Evolutionary conservation across 352 stramenopile species (phyloP).

Genomic region (Albugo candida): DNA sequence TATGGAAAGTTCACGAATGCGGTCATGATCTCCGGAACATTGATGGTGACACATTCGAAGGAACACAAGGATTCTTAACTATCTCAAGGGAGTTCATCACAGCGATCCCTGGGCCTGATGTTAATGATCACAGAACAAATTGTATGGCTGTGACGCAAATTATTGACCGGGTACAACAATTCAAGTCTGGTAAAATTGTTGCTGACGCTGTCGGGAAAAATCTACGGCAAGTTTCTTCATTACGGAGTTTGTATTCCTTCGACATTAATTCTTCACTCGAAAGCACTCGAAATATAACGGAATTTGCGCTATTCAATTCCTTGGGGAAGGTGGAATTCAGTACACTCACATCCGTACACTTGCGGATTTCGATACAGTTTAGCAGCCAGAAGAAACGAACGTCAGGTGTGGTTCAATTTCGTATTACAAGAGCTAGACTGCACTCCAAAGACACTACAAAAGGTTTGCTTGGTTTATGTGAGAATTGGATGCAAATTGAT

Average conservation of each 20-base stretch:
- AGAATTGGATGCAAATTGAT: conserved; percentile 39
- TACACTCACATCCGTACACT: conserved; percentile 25
- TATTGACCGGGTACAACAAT: conserved; percentile 49
- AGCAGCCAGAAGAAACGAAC: conserved; percentile 69
- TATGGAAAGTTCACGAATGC: no score
- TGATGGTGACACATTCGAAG: no score
- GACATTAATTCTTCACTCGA: conserved; percentile 32
- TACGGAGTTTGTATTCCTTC: conserved; percentile 52
- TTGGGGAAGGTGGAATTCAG: conserved; percentile 45
- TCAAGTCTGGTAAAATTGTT: conserved; percentile 13
- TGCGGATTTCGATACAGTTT: conserved; percentile 52
- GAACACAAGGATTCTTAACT: no score
- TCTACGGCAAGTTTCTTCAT: conserved; percentile 43
- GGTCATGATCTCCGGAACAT: no score
- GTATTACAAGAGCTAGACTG: conserved; percentile 25
- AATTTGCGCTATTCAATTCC: conserved; percentile 57
- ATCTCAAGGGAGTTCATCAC: no score
- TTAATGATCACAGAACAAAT: no score
- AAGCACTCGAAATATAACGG: conserved; percentile 67
- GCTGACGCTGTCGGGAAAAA: conserved; percentile 27
- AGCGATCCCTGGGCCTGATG: no score
- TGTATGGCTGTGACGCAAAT: conserved; percentile 90
- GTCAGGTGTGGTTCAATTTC: conserved; percentile 43
- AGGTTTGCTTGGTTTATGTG: conserved; percentile 49
- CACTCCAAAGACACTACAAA: conserved; percentile 63